Conservation (phyloP, 768 basidiomycete genomes). For the Daedaleopsis nitida region DNA sequence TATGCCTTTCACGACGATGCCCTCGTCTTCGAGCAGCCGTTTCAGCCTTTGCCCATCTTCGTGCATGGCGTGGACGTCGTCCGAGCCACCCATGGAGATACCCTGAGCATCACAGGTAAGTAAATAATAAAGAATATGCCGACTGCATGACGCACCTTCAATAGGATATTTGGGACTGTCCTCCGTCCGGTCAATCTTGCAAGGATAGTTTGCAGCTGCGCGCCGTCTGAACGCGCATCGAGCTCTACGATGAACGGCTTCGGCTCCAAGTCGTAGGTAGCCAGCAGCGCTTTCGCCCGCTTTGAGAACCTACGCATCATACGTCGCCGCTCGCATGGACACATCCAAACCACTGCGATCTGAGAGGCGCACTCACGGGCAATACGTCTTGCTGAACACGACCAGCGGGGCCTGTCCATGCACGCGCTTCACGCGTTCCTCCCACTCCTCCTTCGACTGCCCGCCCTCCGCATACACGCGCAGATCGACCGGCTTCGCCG, state of each 20-base stretch:
- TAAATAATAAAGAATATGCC: not conserved
- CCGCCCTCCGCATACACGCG: conserved; percentile 55
- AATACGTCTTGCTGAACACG: conserved; percentile 85
- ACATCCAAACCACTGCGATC: not conserved
- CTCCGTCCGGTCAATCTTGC: conserved; percentile 62
- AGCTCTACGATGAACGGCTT: conserved; percentile 74
- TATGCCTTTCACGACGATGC: conserved; percentile 36
- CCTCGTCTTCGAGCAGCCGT: conserved; percentile 48
- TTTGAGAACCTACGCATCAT: conserved; percentile 52
- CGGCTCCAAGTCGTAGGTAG: conserved; percentile 60
- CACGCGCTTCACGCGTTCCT: conserved; percentile 42
- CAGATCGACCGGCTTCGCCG: conserved; percentile 50
- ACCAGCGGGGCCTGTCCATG: conserved; percentile 61
- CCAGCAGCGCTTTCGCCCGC: conserved; percentile 63
- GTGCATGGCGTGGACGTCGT: conserved; percentile 58
- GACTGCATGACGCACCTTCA: conserved; percentile 44
- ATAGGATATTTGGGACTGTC: conserved; percentile 77
- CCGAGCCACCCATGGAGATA: conserved; percentile 50
- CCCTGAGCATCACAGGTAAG: conserved; percentile 17
- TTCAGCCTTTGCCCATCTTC: conserved; percentile 45
- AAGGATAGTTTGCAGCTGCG: conserved; percentile 65
- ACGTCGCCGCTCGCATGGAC: not conserved
- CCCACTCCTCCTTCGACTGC: conserved; percentile 42
- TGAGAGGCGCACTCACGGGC: conserved; percentile 55
- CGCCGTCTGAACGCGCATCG: conserved; percentile 62